phyloP scores from a whole-genome alignment of 2,329 filamentous ascomycete genomes.

The Monilinia fructicola region DNA sequence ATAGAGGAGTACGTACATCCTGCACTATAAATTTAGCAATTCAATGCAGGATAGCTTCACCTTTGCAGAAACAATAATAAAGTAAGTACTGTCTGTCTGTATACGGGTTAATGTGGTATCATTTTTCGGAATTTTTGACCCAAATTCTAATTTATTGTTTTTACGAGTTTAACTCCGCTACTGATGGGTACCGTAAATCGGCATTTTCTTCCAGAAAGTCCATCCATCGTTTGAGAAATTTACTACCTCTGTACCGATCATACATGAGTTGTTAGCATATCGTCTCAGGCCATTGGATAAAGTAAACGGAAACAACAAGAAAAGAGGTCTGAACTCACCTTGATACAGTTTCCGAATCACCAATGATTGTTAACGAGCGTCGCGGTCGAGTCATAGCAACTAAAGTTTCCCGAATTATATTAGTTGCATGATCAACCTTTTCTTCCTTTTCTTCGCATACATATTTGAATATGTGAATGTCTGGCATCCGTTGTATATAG shows the following conservation, averaged over 20 bases:
- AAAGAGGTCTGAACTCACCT: slow-evolving; percentile 53
- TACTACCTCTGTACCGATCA: slow-evolving; percentile 64
- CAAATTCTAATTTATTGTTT: background rate
- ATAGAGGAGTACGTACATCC: background rate
- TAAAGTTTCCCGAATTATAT: slow-evolving; percentile 42
- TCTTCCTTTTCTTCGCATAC: slow-evolving; percentile 14
- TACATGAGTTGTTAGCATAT: slow-evolving; percentile 33
- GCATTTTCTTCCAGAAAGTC: slow-evolving; percentile 83
- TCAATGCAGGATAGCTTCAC: background rate
- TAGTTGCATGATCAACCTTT: slow-evolving; percentile 28
- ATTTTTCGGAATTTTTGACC: background rate
- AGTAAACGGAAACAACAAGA: slow-evolving; percentile 22
- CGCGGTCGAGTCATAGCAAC: slow-evolving; percentile 96
- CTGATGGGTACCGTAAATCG: slow-evolving; percentile 84
- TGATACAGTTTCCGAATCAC: slow-evolving; percentile 87
- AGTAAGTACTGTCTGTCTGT: no score
- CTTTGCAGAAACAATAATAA: background rate
- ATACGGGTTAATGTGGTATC: background rate
- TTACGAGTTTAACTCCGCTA: slow-evolving; percentile 41
- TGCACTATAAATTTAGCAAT: background rate
- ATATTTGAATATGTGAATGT: slow-evolving; percentile 2
- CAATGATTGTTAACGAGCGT: slow-evolving; percentile 85
- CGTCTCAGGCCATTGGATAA: slow-evolving; percentile 26
- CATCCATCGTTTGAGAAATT: slow-evolving; percentile 90
- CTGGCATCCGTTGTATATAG: slow-evolving; percentile 2